A percentile compares a stretch with the other conserved stretches of the same genome.
These are phyloP conservation scores for Erigeron philadelphicus DNA, from an alignment of 140 eudicot genomes.

Conservation along the genomic window DNA sequence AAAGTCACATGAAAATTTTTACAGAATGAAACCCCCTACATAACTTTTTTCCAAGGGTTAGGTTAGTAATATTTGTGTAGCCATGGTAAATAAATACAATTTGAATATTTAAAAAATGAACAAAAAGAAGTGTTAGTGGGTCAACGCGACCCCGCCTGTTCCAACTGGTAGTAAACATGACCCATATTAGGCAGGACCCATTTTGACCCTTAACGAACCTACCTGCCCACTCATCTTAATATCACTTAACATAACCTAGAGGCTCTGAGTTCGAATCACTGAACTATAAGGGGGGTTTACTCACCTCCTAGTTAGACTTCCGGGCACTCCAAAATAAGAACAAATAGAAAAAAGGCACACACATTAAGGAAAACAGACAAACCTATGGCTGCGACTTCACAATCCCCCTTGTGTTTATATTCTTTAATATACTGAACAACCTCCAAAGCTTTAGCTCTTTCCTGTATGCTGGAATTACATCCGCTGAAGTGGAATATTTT, in stretches of 20 bases:
- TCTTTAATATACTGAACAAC: slow-evolving; percentile 60
- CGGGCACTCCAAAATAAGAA: not conserved
- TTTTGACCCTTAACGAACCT: not conserved
- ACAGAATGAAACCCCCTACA: not conserved
- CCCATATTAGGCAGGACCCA: not conserved
- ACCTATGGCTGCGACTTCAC: slow-evolving; percentile 64
- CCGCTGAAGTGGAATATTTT: slow-evolving; percentile 61
- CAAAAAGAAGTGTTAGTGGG: not conserved
- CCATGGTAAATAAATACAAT: too few relatives aligned
- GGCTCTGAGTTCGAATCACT: not conserved
- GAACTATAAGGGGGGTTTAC: not conserved
- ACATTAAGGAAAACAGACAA: not conserved
- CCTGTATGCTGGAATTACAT: slow-evolving; percentile 56
- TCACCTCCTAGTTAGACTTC: not conserved
- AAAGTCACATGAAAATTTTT: not conserved
- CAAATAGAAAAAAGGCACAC: not conserved
- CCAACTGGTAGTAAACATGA: not conserved
- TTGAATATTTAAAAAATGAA: too few relatives aligned
- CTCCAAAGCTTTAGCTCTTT: slow-evolving; percentile 71
- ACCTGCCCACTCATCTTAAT: not conserved
- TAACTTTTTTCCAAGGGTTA: not conserved
- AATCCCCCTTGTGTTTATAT: slow-evolving; percentile 46
- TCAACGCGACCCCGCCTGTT: not conserved
- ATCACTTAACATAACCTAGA: not conserved
- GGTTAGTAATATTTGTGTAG: not conserved